Percentiles rank a stretch among this genome's conserved stretches.
phyloP scores from a whole-genome alignment of 108 stramenopile genomes.

The Cyclostephanos tholiformis region DNA sequence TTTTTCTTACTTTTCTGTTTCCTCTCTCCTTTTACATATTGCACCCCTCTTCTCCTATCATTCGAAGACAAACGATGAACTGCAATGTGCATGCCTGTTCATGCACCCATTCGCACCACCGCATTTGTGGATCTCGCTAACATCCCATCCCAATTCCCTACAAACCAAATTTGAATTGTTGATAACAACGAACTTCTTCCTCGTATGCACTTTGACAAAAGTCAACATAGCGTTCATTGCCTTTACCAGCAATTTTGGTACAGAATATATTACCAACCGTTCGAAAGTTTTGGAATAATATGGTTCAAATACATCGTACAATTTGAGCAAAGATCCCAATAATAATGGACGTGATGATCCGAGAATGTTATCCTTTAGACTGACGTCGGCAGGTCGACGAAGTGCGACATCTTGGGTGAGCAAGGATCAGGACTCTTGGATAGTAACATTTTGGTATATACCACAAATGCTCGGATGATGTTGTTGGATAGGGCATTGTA shows the following conservation, averaged over 20 bases:
- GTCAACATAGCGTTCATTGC: slow-evolving; percentile 63
- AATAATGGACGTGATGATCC: slow-evolving; percentile 72
- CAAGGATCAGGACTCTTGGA: slow-evolving; percentile 66
- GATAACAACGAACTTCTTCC: slow-evolving; percentile 81
- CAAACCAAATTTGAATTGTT: slow-evolving; percentile 69
- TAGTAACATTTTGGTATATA: slow-evolving; percentile 77
- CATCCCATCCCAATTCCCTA: slow-evolving; percentile 77
- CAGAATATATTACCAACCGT: slow-evolving; percentile 85
- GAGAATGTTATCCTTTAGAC: slow-evolving; percentile 57
- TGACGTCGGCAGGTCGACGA: slow-evolving; percentile 78
- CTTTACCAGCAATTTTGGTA: slow-evolving; percentile 56
- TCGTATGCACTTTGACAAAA: slow-evolving; percentile 85
- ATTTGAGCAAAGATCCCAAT: slow-evolving; percentile 65
- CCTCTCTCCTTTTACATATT: too few relatives aligned
- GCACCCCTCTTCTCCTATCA: too few relatives aligned
- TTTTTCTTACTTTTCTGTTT: too few relatives aligned
- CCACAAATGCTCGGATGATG: slow-evolving; percentile 74
- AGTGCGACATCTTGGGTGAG: slow-evolving; percentile 64
- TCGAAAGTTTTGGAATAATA: slow-evolving; percentile 75
- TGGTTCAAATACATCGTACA: slow-evolving; percentile 78
- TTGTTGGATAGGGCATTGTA: slow-evolving; percentile 47
- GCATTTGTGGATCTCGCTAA: slow-evolving; percentile 67
- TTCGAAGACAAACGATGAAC: too few relatives aligned
- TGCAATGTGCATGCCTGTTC: too few relatives aligned
- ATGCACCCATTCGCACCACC: slow-evolving; percentile 77